Evolutionary conservation across 495 filamentous ascomycete genomes (phyloP).

Genomic region (Aspergillus nanangensis): DNA sequence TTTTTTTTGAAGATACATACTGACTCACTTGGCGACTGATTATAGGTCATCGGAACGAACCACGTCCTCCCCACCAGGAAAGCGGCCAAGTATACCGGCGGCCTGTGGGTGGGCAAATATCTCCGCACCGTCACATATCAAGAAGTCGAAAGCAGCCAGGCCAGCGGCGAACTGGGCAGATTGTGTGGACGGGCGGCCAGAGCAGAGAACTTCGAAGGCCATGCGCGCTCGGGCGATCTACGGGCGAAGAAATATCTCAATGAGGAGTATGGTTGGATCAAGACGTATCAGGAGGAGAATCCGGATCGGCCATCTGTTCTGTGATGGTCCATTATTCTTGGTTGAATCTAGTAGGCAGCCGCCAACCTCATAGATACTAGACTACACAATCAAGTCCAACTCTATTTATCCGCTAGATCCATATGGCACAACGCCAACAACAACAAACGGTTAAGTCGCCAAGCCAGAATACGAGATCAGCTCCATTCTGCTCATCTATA

Average conservation of each 20-base stretch:
- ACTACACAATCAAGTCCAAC: no score
- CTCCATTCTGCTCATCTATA: no score
- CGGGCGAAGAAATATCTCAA: slow-evolving; percentile 39
- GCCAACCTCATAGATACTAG: no score
- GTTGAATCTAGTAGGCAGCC: no score
- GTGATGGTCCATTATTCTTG: no score
- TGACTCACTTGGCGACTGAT: slow-evolving; percentile 19
- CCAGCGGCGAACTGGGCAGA: slow-evolving; percentile 45
- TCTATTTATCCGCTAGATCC: no score
- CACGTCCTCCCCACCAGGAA: slow-evolving; percentile 49
- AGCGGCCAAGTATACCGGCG: slow-evolving; percentile 44
- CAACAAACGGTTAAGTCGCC: no score
- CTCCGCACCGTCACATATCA: slow-evolving; percentile 50
- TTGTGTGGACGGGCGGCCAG: slow-evolving; percentile 47
- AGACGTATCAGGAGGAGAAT: no score
- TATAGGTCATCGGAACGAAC: slow-evolving; percentile 42
- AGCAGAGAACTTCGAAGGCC: slow-evolving; percentile 50
- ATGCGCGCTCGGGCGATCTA: slow-evolving; percentile 46
- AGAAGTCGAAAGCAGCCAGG: slow-evolving; percentile 38
- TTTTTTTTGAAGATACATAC: not conserved
- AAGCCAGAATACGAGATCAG: no score
- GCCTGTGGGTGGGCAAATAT: slow-evolving; percentile 52
- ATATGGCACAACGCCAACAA: no score
- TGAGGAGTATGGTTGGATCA: slow-evolving; percentile 41
- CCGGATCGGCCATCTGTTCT: no score